These are phyloP conservation scores for Platanus orientalis DNA, from an alignment of 164 flowering plant species.

Conservation along the genomic window DNA sequence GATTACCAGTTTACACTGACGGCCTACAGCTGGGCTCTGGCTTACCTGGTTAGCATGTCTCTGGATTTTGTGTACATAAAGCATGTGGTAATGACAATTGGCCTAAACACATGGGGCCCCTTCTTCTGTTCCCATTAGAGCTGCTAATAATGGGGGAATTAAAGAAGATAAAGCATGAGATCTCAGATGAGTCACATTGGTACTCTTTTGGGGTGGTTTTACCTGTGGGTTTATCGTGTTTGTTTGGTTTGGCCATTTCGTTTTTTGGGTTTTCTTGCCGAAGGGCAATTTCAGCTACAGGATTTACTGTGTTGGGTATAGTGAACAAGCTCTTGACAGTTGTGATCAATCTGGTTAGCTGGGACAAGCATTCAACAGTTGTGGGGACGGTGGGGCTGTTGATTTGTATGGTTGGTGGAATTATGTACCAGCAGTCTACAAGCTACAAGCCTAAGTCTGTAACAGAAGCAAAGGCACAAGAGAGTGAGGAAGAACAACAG, in stretches of 20 bases:
- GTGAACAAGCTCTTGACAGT: too few relatives aligned
- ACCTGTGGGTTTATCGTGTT: slow-evolving; percentile 79
- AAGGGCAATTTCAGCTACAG: slow-evolving; percentile 87
- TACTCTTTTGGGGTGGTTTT: slow-evolving; percentile 65
- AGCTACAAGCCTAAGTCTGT: slow-evolving; percentile 50
- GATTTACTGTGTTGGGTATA: slow-evolving; percentile 93
- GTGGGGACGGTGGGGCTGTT: too few relatives aligned
- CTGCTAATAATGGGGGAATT: slow-evolving; percentile 86
- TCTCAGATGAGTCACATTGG: slow-evolving; percentile 74
- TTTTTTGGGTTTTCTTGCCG: slow-evolving; percentile 97
- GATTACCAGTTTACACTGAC: too few relatives aligned
- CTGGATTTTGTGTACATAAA: too few relatives aligned
- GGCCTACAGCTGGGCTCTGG: too few relatives aligned
- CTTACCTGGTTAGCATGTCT: too few relatives aligned
- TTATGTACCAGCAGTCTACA: too few relatives aligned
- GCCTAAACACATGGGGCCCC: slow-evolving; percentile 96
- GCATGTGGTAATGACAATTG: too few relatives aligned
- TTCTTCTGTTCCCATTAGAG: slow-evolving; percentile 79
- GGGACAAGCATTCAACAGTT: slow-evolving; percentile 96
- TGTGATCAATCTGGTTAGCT: slow-evolving; percentile 73
- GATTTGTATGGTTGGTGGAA: slow-evolving; percentile 89
- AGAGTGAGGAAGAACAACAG: slow-evolving; percentile 53
- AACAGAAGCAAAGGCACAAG: slow-evolving; percentile 33
- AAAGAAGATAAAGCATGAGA: slow-evolving; percentile 84
- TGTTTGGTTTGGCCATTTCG: slow-evolving; percentile 87